Conservation (phyloP, 2,329 filamentous ascomycete species). For the Sporothrix globosa region DNA sequence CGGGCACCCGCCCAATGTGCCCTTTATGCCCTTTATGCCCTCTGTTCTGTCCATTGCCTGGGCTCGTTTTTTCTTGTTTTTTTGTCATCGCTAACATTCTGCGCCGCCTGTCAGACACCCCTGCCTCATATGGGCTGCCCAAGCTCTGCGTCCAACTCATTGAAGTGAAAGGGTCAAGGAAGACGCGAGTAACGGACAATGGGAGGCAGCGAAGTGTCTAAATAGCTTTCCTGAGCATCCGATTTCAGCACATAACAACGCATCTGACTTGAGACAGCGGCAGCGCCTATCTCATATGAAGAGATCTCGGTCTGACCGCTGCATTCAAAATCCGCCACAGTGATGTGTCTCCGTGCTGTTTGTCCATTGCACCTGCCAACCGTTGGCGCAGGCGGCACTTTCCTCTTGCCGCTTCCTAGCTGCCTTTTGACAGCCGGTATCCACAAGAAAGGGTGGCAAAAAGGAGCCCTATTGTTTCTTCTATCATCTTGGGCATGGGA, state of each 20-base stretch:
- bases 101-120: neutral
- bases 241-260: neutral
- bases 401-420: neutral
- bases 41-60: neutral
- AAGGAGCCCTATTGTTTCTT: neutral
- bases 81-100: neutral
- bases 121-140: slow-evolving; percentile 8
- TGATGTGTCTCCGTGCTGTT: slow-evolving; percentile 28
- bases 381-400: neutral
- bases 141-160: neutral
- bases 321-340: neutral
- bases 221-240: slow-evolving; percentile 4
- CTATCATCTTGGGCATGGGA: neutral
- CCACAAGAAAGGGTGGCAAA: neutral
- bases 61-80: neutral
- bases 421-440: neutral
- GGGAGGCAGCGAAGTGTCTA: neutral
- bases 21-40: neutral
- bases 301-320: neutral
- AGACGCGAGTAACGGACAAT: neutral
- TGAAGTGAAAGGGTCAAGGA: neutral
- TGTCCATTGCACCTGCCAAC: neutral
- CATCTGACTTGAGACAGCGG: neutral
- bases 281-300: neutral
- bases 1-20: neutral